Evolutionary conservation across 176 grass and related monocot species (phyloP), one percentile per base, ranked within the genome.

Genomic region (Triticum timopheevii): DNA sequence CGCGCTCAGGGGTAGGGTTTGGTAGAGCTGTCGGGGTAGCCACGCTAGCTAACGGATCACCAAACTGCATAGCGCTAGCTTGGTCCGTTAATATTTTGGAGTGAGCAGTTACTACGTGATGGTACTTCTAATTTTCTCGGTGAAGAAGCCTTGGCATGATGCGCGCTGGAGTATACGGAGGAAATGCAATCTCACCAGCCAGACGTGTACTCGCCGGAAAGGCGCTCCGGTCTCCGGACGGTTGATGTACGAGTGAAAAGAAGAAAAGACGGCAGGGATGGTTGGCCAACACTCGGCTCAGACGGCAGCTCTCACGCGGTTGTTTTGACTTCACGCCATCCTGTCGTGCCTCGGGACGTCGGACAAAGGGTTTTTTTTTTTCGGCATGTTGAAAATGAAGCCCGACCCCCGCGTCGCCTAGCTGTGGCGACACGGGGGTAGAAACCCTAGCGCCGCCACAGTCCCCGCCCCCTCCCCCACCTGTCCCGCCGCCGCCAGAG

Each of bases 21-120:
- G 61, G 88, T 81, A 50, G 20, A 17, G 70, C n/a, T 23, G n/a
- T 45, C 11, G 38, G 69, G 35, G 10, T 49, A 69, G 52, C 54
- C 88, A 63, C 19, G 76, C 40, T 47, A 38, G 75, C 40, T 59
- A 38, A 80, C 68, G 74, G 85, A 61, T 87, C 76, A 87, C 85
- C 89, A 84, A 91, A 84, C 81, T 67, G 20, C 44, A 59, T 35
- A 66, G 64, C 0, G 35, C 42, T 34, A 67, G 56, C 56, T 39
- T 63, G 61, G 17, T 22, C 31, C 3, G 8, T 59, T 27, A 23
- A 13, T 54, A 17, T 39, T 40, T 65, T 25, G 0, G 72, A 12
- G 45, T 42, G 16, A 4, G 13, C 59, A 1, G 11, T 2, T 31
- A 28, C 28, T 80, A 20, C 30, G 54, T 56, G 40, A 5, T 20